Conservation (phyloP, 2,329 filamentous ascomycete genomes). For the Alternaria ethzedia region DNA sequence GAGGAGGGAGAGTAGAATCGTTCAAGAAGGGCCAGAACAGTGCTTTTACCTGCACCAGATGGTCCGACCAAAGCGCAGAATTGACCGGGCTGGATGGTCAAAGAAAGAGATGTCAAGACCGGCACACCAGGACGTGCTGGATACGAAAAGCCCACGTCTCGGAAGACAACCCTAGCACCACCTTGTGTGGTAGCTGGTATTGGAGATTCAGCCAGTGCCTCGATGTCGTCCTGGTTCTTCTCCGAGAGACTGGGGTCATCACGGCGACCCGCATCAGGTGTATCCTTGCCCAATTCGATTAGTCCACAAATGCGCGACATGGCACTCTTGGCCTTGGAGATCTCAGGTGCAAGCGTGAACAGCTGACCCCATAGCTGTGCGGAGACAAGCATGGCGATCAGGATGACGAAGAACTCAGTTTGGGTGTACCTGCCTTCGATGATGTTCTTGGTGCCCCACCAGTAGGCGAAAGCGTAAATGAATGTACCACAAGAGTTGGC, state of each 20-base stretch:
- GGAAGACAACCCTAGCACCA: conserved; percentile 59
- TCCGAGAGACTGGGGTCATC: conserved; percentile 82
- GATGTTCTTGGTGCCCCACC: conserved; percentile 78
- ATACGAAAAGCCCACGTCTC: conserved; percentile 69
- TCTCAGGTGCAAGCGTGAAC: conserved; percentile 76
- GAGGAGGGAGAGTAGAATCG: conserved; percentile 61
- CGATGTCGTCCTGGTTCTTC: conserved; percentile 40
- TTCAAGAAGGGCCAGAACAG: conserved; percentile 62
- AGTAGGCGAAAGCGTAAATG: conserved; percentile 78
- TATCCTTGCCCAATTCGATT: conserved; percentile 43
- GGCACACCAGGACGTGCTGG: conserved; percentile 65
- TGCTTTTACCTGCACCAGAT: conserved; percentile 71
- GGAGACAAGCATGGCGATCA: conserved; percentile 73
- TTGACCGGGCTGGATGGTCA: conserved; percentile 64
- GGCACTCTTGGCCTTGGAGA: conserved; percentile 70
- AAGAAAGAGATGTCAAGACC: conserved; percentile 63
- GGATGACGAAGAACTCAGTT: conserved; percentile 75
- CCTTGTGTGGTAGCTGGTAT: conserved; percentile 73
- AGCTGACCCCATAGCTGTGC: conserved; percentile 77
- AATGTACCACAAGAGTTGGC: conserved; percentile 68
- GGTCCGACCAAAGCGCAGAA: conserved; percentile 71
- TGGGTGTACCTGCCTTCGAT: conserved; percentile 69
- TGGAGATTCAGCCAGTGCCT: conserved; percentile 34
- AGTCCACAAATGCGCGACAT: conserved; percentile 80
- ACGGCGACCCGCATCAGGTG: conserved; percentile 65